phyloP scores from a whole-genome alignment of 2,329 filamentous ascomycete genomes.

The Didymosphaeria variabile region DNA sequence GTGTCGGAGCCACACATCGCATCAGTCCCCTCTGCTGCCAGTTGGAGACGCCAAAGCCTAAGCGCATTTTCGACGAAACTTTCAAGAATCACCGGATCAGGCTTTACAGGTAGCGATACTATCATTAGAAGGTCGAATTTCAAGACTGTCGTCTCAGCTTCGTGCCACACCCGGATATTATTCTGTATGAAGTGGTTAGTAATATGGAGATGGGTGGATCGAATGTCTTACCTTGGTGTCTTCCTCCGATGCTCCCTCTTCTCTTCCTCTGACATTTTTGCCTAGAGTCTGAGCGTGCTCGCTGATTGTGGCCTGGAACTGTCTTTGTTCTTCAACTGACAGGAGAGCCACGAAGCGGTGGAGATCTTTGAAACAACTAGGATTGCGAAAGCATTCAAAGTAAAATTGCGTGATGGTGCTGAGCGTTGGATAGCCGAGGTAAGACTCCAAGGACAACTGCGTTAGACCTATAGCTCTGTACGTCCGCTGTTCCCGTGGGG shows the following conservation, averaged over 20 bases:
- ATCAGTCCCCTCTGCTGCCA: conserved; percentile 16
- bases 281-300: conserved; percentile 10
- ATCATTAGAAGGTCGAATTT: conserved; percentile 40
- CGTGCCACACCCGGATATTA: conserved; percentile 24
- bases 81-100: conserved; percentile 20
- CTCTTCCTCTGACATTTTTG: background rate
- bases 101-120: conserved; percentile 25
- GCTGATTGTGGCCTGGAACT: conserved; percentile 29
- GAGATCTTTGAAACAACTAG: conserved; percentile 42
- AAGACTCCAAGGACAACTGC: conserved; percentile 4
- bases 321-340: conserved; percentile 18
- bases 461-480: conserved; percentile 15
- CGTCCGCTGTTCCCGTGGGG: background rate
- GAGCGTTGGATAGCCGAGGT: conserved; percentile 6
- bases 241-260: conserved; percentile 12
- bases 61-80: conserved; percentile 30
- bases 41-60: conserved; percentile 24
- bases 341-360: conserved; percentile 32
- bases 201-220: background rate
- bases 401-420: background rate
- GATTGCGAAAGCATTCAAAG: conserved; percentile 31
- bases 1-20: conserved; percentile 4
- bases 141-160: conserved; percentile 31
- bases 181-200: conserved; percentile 13
- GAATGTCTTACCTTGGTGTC: background rate